These are phyloP conservation scores for Calamus simplicifolius DNA, from an alignment of 176 grass and related monocot species.

Conservation along the genomic window DNA sequence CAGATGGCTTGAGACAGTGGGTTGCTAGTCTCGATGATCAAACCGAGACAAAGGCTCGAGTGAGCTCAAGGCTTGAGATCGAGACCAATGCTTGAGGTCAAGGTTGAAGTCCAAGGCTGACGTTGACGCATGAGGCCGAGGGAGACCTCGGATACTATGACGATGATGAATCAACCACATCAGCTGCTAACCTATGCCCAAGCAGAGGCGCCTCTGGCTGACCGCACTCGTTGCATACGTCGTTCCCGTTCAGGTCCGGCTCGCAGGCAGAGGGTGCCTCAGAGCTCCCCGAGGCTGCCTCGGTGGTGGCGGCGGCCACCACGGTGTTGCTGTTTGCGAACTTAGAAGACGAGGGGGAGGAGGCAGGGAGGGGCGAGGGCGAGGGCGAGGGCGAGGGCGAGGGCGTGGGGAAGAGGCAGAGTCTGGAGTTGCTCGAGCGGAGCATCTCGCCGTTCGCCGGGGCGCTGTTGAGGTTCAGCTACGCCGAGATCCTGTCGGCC, in stretches of 20 bases:
- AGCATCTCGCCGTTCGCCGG: slow-evolving; percentile 23
- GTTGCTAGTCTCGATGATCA: no score
- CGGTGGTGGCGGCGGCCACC: background rate
- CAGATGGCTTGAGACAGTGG: no score
- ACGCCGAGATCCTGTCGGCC: slow-evolving; percentile 28
- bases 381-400: background rate
- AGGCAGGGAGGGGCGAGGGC: background rate
- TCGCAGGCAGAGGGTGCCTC: slow-evolving; percentile 7
- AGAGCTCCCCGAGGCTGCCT: background rate
- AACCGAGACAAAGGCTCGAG: no score
- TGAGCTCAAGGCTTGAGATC: no score
- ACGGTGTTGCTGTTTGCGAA: slow-evolving; percentile 36
- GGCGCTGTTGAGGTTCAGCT: slow-evolving; percentile 24
- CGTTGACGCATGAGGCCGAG: no score
- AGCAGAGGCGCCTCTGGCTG: background rate
- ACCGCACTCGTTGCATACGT: slow-evolving; percentile 14
- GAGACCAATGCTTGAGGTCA: no score
- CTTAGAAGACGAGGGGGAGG: slow-evolving; percentile 26
- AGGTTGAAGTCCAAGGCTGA: no score
- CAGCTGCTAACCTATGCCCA: slow-evolving; percentile 15
- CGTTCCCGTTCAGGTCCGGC: slow-evolving; percentile 20
- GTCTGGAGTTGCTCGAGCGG: slow-evolving; percentile 25
- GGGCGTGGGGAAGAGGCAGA: slow-evolving; percentile 19
- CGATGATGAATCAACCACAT: no score
- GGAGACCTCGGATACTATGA: no score